Base-by-base conservation (phyloP, 768 basidiomycete species). In the Tulasnella calospora region DNA sequence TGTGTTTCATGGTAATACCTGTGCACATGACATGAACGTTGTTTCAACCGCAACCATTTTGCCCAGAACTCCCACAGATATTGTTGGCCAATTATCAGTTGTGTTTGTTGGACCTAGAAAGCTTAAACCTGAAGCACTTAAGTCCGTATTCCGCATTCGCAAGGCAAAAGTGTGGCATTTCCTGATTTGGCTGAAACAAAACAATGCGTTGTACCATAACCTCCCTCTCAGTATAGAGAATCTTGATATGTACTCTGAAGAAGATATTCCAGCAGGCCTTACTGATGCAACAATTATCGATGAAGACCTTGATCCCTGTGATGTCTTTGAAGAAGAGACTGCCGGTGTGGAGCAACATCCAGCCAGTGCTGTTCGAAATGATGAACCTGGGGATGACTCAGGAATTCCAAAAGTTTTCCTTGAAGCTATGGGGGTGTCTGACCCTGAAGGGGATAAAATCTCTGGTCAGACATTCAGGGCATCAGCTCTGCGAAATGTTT, bases 151-250 rank as follows among this genome's bases (percentile, higher is more conserved):
- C 73, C 76, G 30, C 19, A 80, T 84, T 19, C 41, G 81, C 3
- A 83, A 82, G 71, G 33, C 78, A 0, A 82, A 82, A 77, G 76
- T 84, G 8, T 82, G 81, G 81, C 69, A 57, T 10, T 83, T 84
- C 78, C 44, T 84, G 1, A 8, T 70, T 0, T 88, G 86, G 86
- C 79, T 88, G 0, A 84, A 84, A 69, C n/a, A 13, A 0, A 79
- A 87, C 76, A 88, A 87, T 79, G 78, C 47, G 0, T 69, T 85
- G 2, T 88, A 88, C 76, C 21, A 74, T 8, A 77, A 70, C 15
- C 17, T 80, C 30, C 17, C 46, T n/a, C 51, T 79, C 2, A 67
- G 47, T 73, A 10, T 15, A 10, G 72, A 74, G 9, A 70, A 38
- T 33, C 61, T 80, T 5, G 36, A 74, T 10, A 12, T 84, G 40